Evolutionary conservation across 345 rosid genomes (phyloP).

Genomic region (Brassica carinata): DNA sequence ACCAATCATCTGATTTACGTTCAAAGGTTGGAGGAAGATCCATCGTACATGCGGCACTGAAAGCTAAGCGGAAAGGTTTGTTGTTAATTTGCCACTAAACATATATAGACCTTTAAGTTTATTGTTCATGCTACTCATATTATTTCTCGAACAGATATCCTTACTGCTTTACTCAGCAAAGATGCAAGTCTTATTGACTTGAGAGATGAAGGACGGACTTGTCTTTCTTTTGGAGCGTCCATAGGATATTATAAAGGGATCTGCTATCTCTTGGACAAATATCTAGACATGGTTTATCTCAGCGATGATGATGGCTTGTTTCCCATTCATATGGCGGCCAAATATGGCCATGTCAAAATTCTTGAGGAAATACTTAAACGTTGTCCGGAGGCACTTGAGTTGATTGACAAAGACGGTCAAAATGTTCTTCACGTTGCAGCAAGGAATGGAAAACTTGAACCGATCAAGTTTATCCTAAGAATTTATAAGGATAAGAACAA

Average conservation of each 20-base stretch:
- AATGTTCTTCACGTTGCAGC: slow-evolving; percentile 16
- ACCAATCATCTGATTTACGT: background rate
- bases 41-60: background rate
- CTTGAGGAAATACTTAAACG: background rate
- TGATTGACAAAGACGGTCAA: slow-evolving; percentile 7
- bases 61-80: background rate
- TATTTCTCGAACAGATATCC: background rate
- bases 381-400: background rate
- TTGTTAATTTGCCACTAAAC: background rate
- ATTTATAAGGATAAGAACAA: background rate
- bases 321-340: slow-evolving; percentile 1
- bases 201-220: slow-evolving; percentile 25
- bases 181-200: slow-evolving; percentile 11
- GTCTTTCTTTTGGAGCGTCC: slow-evolving; percentile 16
- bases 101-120: background rate
- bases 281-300: background rate
- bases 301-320: slow-evolving; percentile 6
- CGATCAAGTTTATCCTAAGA: background rate
- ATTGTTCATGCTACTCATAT: background rate
- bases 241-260: slow-evolving; percentile 1
- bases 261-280: background rate
- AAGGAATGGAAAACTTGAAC: background rate
- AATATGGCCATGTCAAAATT: background rate
- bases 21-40: slow-evolving; percentile 7
- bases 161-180: background rate